These are phyloP conservation scores for Cyclanthera cordifolia DNA, from an alignment of 306 rosid species.

Conservation along the genomic window DNA sequence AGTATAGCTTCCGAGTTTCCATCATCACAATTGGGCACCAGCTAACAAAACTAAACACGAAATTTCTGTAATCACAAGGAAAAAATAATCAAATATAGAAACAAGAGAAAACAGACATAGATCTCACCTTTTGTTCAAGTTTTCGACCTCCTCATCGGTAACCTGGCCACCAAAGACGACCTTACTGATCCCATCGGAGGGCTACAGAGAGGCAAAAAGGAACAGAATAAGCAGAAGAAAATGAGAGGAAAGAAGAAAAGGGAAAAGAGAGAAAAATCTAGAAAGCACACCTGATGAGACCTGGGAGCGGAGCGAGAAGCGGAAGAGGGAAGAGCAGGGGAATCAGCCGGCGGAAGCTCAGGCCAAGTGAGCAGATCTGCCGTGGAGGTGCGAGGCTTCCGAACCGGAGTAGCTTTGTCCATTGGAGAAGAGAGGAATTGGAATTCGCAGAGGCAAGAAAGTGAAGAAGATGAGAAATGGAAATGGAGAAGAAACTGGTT, in stretches of 20 bases:
- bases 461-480: not conserved
- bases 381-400: conserved; percentile 85
- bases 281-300: conserved; percentile 59
- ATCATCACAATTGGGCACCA: not conserved
- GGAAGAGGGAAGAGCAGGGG: conserved; percentile 48
- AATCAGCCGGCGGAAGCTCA: conserved; percentile 51
- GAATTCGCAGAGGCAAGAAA: not conserved
- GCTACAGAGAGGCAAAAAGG: conserved; percentile 30
- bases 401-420: conserved; percentile 87
- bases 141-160: conserved; percentile 83
- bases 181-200: conserved; percentile 97
- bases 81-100: not conserved
- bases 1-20: not conserved
- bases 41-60: not conserved
- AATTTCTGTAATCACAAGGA: not conserved
- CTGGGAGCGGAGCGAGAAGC: conserved; percentile 45
- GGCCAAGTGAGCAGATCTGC: conserved; percentile 99
- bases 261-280: not conserved
- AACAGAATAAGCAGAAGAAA: not conserved
- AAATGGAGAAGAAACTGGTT: not conserved
- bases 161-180: conserved; percentile 98
- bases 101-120: conserved; percentile 20
- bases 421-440: conserved; percentile 16
- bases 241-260: not conserved
- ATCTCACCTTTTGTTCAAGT: conserved; percentile 89